phyloP scores from a whole-genome alignment of 768 basidiomycete species.

The Mycena galericulata region DNA sequence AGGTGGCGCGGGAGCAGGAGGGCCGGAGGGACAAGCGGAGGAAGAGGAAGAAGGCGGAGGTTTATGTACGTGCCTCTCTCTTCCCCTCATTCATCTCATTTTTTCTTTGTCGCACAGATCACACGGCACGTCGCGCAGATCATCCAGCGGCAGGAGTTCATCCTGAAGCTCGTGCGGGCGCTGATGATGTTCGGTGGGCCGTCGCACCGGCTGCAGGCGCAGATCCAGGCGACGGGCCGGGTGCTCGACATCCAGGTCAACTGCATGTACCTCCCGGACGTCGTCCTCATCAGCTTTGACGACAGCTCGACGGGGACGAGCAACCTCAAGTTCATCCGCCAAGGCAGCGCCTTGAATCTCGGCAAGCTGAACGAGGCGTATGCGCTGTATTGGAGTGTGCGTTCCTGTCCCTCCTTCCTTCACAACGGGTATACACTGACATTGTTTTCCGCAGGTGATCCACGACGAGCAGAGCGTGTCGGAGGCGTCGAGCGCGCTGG shows the following conservation, averaged over 20 bases:
- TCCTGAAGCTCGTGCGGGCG: slow-evolving; percentile 84
- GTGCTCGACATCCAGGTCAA: slow-evolving; percentile 79
- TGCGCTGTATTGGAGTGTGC: slow-evolving; percentile 78
- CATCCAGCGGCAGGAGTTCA: slow-evolving; percentile 84
- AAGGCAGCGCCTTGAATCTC: slow-evolving; percentile 78
- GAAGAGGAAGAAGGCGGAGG: slow-evolving; percentile 74
- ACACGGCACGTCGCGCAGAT: slow-evolving; percentile 88
- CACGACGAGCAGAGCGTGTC: slow-evolving; percentile 84
- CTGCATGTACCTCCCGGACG: slow-evolving; percentile 81
- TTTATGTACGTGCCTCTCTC: slow-evolving; percentile 67
- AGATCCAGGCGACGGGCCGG: slow-evolving; percentile 81
- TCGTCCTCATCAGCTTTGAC: slow-evolving; percentile 86
- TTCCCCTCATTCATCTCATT: neutral
- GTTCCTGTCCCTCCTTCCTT: slow-evolving; percentile 27
- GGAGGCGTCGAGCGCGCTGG: slow-evolving; percentile 77
- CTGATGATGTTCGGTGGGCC: slow-evolving; percentile 94
- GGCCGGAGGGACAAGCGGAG: slow-evolving; percentile 55
- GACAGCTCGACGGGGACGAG: slow-evolving; percentile 84
- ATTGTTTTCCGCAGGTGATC: slow-evolving; percentile 76
- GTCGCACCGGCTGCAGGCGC: slow-evolving; percentile 84
- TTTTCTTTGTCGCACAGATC: slow-evolving; percentile 57
- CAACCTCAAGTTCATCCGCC: slow-evolving; percentile 83
- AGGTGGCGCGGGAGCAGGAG: slow-evolving; percentile 34
- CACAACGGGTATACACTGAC: neutral
- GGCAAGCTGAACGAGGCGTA: slow-evolving; percentile 81